phyloP scores from a whole-genome alignment of 2,329 filamentous ascomycete species.

The Aspergillus pseudoviridinutans region DNA sequence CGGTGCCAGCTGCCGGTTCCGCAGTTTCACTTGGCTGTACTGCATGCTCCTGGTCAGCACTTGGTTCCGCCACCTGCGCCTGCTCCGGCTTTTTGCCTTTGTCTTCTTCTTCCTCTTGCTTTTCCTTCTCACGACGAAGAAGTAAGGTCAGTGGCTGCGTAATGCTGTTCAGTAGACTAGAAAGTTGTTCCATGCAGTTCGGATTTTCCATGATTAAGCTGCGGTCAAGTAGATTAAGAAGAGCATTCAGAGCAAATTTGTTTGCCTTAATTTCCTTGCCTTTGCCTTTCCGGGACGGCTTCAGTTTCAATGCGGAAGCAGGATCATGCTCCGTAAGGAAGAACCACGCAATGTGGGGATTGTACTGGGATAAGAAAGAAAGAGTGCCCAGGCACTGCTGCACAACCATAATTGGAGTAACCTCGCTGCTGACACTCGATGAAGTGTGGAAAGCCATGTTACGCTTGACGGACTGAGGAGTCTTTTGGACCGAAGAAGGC shows the following conservation, averaged over 20 bases:
- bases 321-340: conserved; percentile 95
- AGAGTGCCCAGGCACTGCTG: conserved; percentile 90
- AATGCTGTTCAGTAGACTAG: conserved; percentile 79
- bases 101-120: conserved; percentile 40
- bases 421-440: conserved; percentile 67
- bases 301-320: conserved; percentile 70
- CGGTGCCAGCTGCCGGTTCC: conserved; percentile 26
- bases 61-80: conserved; percentile 12
- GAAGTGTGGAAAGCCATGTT: conserved; percentile 59
- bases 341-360: conserved; percentile 80
- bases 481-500: conserved; percentile 72
- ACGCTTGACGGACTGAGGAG: conserved; percentile 75
- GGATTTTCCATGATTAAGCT: conserved; percentile 95
- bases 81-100: conserved; percentile 37
- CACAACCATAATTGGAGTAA: conserved; percentile 90
- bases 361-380: conserved; percentile 77
- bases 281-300: conserved; percentile 78
- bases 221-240: conserved; percentile 85
- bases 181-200: conserved; percentile 91
- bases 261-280: conserved; percentile 76
- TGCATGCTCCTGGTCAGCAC: conserved; percentile 21
- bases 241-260: conserved; percentile 87
- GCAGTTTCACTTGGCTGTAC: conserved; percentile 23
- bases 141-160: conserved; percentile 79
- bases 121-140: conserved; percentile 80